Evolutionary conservation across 768 basidiomycete genomes (phyloP).

Genomic region (Solioccasus polychromus): DNA sequence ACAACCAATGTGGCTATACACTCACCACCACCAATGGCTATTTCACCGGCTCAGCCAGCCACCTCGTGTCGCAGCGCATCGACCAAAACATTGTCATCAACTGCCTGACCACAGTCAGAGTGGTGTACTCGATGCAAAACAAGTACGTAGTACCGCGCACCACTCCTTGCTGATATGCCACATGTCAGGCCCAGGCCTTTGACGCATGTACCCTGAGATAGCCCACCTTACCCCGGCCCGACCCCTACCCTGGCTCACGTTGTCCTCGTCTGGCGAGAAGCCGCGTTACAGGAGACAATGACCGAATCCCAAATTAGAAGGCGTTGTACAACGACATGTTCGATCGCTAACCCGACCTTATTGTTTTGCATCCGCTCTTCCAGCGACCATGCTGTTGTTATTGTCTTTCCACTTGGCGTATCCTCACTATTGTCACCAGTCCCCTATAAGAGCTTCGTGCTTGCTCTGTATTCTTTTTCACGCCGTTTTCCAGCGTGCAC

Average conservation of each 20-base stretch:
- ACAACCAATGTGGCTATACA: conserved; percentile 12
- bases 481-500: not conserved
- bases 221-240: no score
- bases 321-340: conserved; percentile 15
- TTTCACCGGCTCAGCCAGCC: no score
- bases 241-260: no score
- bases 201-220: no score
- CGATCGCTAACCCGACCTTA: conserved; percentile 3
- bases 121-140: no score
- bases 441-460: conserved; percentile 19
- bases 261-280: not conserved
- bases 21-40: not conserved
- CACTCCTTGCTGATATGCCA: no score
- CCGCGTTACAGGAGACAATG: conserved; percentile 1
- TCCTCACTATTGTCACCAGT: conserved; percentile 13
- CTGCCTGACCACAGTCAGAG: no score
- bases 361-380: conserved; percentile 9
- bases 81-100: no score
- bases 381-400: not conserved
- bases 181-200: no score
- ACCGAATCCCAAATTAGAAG: conserved; percentile 15
- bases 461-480: not conserved
- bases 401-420: not conserved
- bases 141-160: no score
- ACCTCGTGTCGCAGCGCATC: no score